A percentile compares a stretch with the other conserved stretches of the same genome.
Conservation (phyloP, 371 early-diverging fungal species). For the Encephalitozoon cuniculi region DNA sequence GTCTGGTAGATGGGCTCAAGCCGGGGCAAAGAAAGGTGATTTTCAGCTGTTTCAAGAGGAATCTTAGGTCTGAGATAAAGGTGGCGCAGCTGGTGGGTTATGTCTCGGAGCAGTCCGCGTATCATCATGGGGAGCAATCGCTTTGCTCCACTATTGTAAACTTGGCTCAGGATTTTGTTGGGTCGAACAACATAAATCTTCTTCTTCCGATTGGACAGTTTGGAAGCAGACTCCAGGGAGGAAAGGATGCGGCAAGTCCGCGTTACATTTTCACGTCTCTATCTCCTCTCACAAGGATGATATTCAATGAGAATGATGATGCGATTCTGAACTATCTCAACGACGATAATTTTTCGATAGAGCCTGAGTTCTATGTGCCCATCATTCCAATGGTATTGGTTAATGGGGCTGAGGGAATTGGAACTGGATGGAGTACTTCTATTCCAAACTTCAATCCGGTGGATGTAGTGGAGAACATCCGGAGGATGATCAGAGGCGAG, state of each 20-base stretch:
- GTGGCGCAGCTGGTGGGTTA: slow-evolving; percentile 87
- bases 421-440: slow-evolving; percentile 74
- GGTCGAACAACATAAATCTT: slow-evolving; percentile 83
- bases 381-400: slow-evolving; percentile 88
- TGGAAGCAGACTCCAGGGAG: slow-evolving; percentile 85
- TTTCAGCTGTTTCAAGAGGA: slow-evolving; percentile 80
- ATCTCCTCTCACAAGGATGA: slow-evolving; percentile 67
- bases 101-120: slow-evolving; percentile 80
- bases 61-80: slow-evolving; percentile 75
- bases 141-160: slow-evolving; percentile 80
- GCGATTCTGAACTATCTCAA: slow-evolving; percentile 73
- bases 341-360: slow-evolving; percentile 85
- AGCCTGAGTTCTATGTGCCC: slow-evolving; percentile 93
- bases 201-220: slow-evolving; percentile 86
- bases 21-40: slow-evolving; percentile 96
- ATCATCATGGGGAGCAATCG: slow-evolving; percentile 93
- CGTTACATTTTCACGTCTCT: slow-evolving; percentile 90
- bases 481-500: slow-evolving; percentile 71
- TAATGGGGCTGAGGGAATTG: slow-evolving; percentile 95
- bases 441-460: slow-evolving; percentile 74
- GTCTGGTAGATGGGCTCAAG: slow-evolving; percentile 91
- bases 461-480: slow-evolving; percentile 81
- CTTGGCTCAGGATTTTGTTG: slow-evolving; percentile 93
- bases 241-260: slow-evolving; percentile 89
- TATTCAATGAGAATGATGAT: slow-evolving; percentile 81